Evolutionary conservation across 306 rosid genomes (phyloP), one percentile per base, ranked within the genome.

Genomic region (Trifolium dubium): DNA sequence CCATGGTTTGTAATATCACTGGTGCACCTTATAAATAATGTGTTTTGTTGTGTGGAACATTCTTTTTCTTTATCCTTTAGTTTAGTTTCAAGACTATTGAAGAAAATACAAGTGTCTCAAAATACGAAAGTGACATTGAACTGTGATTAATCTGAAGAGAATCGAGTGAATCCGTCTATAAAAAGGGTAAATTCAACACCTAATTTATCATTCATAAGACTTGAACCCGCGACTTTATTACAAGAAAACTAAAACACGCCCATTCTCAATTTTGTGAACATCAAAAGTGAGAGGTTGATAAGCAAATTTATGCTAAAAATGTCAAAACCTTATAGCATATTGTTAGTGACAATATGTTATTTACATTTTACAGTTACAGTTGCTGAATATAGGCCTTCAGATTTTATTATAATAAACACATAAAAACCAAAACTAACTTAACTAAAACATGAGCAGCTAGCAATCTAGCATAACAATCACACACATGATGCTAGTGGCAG

Each of bases 331-430:
- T 34, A 72, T 72, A 76, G 51, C 77, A 73, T 56, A 39, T 49
- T 31, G 63, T 53, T 12, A 37, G 46, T 69, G 43, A 39, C 46
- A 63, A 64, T 18, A 80, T 73, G 58, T 79, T 47, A 73, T 73
- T 65, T 69, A 80, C 73, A 80, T 2, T 73, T 65, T 69, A 80
- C 73, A 80, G 6, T 74, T 31, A 44, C 30, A 32, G 60, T 34
- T 5, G 19, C 53, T 3, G 64, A 61, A 54, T 56, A 70, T 51
- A 67, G 32, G 82, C 41, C 68, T 18, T 56, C 60, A 34, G 53
- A 60, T 40, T 66, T 65, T 74, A 64, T 64, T 66, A 55, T 17
- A 56, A 18, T 8, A 63, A 53, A 66, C 18, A 65, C 34, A 63
- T 56, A 41, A 34, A 59, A 59, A 49, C 71, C 56, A 74, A 70